phyloP scores from a whole-genome alignment of 352 stramenopile species.

The Pythium plurisporium region DNA sequence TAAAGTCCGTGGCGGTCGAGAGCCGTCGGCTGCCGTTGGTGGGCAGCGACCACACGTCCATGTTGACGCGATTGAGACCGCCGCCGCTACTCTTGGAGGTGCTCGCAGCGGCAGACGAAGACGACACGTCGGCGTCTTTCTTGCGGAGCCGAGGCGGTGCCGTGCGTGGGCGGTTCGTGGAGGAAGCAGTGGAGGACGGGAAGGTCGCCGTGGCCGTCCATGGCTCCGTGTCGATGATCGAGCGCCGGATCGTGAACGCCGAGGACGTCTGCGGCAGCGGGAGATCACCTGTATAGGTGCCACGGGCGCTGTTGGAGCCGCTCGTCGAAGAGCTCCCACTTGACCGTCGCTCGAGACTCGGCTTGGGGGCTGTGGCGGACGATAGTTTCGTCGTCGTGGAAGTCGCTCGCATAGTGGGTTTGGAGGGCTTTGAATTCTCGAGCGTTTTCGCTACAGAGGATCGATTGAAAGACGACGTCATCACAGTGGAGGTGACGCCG shows the following conservation, averaged over 20 bases:
- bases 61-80: constrained; percentile 9
- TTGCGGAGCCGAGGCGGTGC: constrained; percentile 21
- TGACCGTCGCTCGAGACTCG: constrained; percentile 5
- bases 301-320: constrained; percentile 15
- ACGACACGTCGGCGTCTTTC: constrained; percentile 14
- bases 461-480: constrained; percentile 4
- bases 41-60: constrained; percentile 14
- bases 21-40: background rate
- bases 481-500: constrained; percentile 2
- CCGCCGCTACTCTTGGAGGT: constrained; percentile 1
- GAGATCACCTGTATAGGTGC: constrained; percentile 14
- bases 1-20: background rate
- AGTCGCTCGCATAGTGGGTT: constrained; percentile 1
- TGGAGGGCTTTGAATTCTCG: constrained; percentile 6
- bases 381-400: background rate
- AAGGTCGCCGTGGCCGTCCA: background rate
- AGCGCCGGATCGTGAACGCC: constrained; percentile 16
- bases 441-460: background rate
- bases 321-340: background rate
- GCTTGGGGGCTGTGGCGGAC: background rate
- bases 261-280: constrained; percentile 10
- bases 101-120: background rate
- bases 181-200: background rate
- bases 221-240: constrained; percentile 13
- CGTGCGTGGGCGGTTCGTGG: constrained; percentile 12